Base-by-base conservation (phyloP, 2,329 filamentous ascomycete genomes). In the Chlorencoelia australis region DNA sequence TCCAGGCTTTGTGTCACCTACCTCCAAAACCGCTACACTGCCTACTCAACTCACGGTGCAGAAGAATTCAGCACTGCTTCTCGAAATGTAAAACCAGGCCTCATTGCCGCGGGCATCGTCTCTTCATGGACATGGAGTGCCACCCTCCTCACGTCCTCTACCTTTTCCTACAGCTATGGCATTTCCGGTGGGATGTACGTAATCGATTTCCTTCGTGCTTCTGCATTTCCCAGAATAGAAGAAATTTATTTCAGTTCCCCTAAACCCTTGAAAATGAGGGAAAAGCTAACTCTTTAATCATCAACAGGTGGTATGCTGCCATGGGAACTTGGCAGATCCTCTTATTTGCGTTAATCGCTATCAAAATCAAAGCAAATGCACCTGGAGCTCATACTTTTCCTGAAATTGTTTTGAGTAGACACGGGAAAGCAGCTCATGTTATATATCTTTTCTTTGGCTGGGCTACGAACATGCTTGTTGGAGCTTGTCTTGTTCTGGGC, bases 121-220 rank as follows among this genome's bases (percentile, higher is more conserved):
- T 64, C 59, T 4, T 64, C 65, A 2, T 69, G 66, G 66, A 68
- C 65, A 4, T 68, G 64, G 63, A 60, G 60, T 13, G 61, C 66
- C 5, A 68, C 66, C 5, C 53, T 65, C 17, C 39, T 66, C 37
- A 60, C 57, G 6, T 60, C 57, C 7, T 59, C 54, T 7, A 63
- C 61, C 2, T 59, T 65, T 42, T 60, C 59, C 0, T 65, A 65
- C 38, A 46, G 44, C 3, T 64, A 64, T 47, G 61, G 62, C 6
- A 58, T 64, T 28, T 57, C 53, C 29, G 61, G 60, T 0, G 55
- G 58, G 2, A 59, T 65, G 54, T n/a, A n/a, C n/a, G n/a, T n/a
- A n/a, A n/a, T n/a, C n/a, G n/a, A n/a, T n/a, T n/a, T n/a, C n/a
- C n/a, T n/a, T n/a, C n/a, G n/a, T n/a, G n/a, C n/a, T n/a, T n/a